Evolutionary conservation across 2,329 filamentous ascomycete genomes (phyloP).

Genomic region (Verticillium zaregamsianum): DNA sequence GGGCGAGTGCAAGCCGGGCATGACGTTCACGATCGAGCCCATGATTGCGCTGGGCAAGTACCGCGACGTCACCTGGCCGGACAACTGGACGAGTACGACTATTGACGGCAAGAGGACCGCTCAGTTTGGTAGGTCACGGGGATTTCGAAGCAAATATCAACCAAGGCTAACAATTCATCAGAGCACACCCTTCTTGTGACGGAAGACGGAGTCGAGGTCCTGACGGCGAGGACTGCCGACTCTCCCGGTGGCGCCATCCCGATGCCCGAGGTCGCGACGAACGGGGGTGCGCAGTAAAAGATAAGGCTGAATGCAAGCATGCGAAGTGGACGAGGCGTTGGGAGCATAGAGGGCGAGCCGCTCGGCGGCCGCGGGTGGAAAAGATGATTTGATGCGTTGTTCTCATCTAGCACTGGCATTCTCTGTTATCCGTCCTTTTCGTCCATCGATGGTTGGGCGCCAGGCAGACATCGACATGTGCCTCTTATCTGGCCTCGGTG

Average conservation of each 20-base stretch:
- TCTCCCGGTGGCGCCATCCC: slow-evolving; percentile 72
- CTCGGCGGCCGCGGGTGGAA: neutral
- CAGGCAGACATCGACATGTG: neutral
- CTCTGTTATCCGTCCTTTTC: too few species aligned
- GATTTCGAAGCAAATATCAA: slow-evolving; percentile 59
- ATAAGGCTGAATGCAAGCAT: neutral
- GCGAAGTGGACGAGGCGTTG: neutral
- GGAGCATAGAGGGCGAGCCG: neutral
- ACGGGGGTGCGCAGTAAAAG: neutral
- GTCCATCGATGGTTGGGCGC: neutral
- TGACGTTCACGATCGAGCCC: slow-evolving; percentile 98
- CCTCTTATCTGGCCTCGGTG: neutral
- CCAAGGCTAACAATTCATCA: slow-evolving; percentile 23
- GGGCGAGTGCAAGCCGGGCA: slow-evolving; percentile 87
- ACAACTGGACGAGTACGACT: slow-evolving; percentile 97
- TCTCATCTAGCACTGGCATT: neutral
- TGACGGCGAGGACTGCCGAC: slow-evolving; percentile 68
- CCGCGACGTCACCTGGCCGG: slow-evolving; percentile 92
- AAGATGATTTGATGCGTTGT: neutral
- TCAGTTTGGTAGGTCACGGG: slow-evolving; percentile 69
- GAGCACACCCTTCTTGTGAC: slow-evolving; percentile 84
- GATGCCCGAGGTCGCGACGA: slow-evolving; percentile 39
- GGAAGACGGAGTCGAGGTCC: slow-evolving; percentile 73
- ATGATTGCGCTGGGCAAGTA: slow-evolving; percentile 95
- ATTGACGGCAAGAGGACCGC: slow-evolving; percentile 85